phyloP scores from a whole-genome alignment of 768 basidiomycete species.

The Naganishia onofrii region DNA sequence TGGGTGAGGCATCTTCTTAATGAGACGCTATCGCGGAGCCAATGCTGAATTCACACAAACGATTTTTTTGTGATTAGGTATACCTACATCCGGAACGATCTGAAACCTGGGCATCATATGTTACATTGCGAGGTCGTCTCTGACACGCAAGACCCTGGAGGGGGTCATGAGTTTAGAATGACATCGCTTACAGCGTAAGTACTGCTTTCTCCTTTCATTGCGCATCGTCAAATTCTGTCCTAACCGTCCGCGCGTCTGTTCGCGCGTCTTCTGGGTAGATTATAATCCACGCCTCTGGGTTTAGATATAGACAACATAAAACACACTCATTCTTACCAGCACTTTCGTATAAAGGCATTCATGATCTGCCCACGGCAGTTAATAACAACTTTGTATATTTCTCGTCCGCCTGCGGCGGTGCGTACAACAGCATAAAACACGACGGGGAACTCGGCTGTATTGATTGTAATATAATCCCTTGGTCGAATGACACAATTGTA shows the following conservation, averaged over 20 bases:
- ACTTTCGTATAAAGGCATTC: too few relatives aligned
- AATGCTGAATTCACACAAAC: neutral
- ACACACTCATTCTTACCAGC: too few relatives aligned
- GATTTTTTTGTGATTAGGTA: neutral
- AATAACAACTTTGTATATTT: too few relatives aligned
- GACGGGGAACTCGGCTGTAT: too few relatives aligned
- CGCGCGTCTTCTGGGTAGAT: neutral
- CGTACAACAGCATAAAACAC: too few relatives aligned
- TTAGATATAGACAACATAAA: too few relatives aligned
- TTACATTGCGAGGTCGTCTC: slow-evolving; percentile 17
- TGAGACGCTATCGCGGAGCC: neutral
- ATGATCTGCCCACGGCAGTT: too few relatives aligned
- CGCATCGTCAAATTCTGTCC: too few relatives aligned
- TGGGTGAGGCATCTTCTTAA: neutral
- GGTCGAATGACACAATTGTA: too few relatives aligned
- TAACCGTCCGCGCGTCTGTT: neutral
- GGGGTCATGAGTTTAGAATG: slow-evolving; percentile 28
- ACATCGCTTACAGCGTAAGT: slow-evolving; percentile 23
- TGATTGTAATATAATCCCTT: too few relatives aligned
- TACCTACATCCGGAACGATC: neutral
- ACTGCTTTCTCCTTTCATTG: neutral
- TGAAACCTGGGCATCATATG: slow-evolving; percentile 12
- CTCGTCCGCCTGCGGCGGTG: too few relatives aligned
- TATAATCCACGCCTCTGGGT: neutral
- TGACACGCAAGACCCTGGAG: slow-evolving; percentile 19